A percentile compares a stretch with the other conserved stretches of the same genome.
These are phyloP conservation scores for Psilocybe cubensis DNA, from an alignment of 768 basidiomycete species.

Conservation along the genomic window DNA sequence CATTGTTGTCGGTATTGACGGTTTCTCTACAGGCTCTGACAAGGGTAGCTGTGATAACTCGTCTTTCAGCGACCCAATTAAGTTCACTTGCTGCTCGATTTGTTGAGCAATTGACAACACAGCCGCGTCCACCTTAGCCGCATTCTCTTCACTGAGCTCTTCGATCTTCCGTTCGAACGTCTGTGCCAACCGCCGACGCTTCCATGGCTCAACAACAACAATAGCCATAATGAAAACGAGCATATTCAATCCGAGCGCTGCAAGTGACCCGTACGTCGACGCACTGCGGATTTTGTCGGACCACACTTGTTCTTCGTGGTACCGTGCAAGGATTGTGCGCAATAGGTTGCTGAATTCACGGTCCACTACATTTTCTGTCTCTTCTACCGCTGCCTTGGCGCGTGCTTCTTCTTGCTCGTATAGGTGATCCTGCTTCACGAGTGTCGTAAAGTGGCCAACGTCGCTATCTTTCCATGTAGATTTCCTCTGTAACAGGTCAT, in stretches of 20 bases:
- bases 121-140: constrained; percentile 48
- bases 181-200: constrained; percentile 81
- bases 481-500: constrained; percentile 93
- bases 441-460: constrained; percentile 83
- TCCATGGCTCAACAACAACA: constrained; percentile 95
- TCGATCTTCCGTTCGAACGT: constrained; percentile 88
- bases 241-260: constrained; percentile 86
- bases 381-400: constrained; percentile 68
- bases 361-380: constrained; percentile 82
- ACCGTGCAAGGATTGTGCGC: constrained; percentile 86
- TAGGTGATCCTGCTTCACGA: constrained; percentile 89
- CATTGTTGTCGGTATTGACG: not conserved
- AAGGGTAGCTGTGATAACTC: constrained; percentile 24
- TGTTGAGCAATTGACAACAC: constrained; percentile 51
- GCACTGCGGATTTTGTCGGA: constrained; percentile 97
- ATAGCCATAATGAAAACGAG: constrained; percentile 91
- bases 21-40: not conserved
- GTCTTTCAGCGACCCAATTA: constrained; percentile 29
- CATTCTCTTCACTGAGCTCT: constrained; percentile 62
- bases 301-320: constrained; percentile 99
- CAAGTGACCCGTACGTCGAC: constrained; percentile 91
- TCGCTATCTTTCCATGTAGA: constrained; percentile 90
- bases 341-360: constrained; percentile 86
- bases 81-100: constrained; percentile 48
- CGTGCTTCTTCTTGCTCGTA: constrained; percentile 79